Percentiles rank a stretch among this genome's conserved stretches.
These are phyloP conservation scores for Aspergillus sp. DNA, from an alignment of 2,329 filamentous ascomycete species.

Conservation along the genomic window DNA sequence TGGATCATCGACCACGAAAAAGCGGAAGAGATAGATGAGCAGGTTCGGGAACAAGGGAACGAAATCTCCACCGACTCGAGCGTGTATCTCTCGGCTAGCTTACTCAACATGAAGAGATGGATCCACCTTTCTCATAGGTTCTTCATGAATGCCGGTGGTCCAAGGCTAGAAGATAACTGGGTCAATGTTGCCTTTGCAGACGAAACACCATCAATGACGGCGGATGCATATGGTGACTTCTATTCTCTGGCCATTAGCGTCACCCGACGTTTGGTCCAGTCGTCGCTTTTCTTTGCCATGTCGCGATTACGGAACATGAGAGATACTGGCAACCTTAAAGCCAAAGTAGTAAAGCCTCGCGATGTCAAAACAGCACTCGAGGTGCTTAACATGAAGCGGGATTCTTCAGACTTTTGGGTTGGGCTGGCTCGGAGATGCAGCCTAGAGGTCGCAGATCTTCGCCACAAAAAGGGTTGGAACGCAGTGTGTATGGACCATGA, in stretches of 20 bases:
- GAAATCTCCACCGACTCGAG: conserved; percentile 7
- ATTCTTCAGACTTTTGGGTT: conserved; percentile 49
- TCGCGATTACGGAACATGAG: conserved; percentile 58
- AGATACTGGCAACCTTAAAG: conserved; percentile 22
- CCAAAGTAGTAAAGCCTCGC: conserved; percentile 34
- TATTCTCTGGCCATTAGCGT: conserved; percentile 63
- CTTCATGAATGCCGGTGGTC: conserved; percentile 67
- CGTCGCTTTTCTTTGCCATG: conserved; percentile 64
- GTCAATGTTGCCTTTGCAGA: conserved; percentile 47
- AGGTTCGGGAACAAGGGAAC: conserved; percentile 23
- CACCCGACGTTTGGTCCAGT: conserved; percentile 66
- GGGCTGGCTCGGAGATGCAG: conserved; percentile 48
- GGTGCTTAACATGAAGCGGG: conserved; percentile 47
- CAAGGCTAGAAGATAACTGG: conserved; percentile 64
- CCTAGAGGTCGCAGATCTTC: conserved; percentile 45
- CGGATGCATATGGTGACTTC: conserved; percentile 73
- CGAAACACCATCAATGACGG: conserved; percentile 64
- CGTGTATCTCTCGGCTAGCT: conserved; percentile 45
- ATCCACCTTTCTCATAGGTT: conserved; percentile 59
- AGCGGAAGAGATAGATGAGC: conserved; percentile 27
- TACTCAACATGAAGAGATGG: conserved; percentile 60
- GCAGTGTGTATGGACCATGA: conserved; percentile 31
- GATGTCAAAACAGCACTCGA: conserved; percentile 54
- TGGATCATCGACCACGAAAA: conserved; percentile 58
- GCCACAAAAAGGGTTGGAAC: conserved; percentile 25